A percentile compares a stretch with the other conserved stretches of the same genome.
Conservation (phyloP, 805 yeast genomes). For the Wickerhamiella allomyrinae region DNA sequence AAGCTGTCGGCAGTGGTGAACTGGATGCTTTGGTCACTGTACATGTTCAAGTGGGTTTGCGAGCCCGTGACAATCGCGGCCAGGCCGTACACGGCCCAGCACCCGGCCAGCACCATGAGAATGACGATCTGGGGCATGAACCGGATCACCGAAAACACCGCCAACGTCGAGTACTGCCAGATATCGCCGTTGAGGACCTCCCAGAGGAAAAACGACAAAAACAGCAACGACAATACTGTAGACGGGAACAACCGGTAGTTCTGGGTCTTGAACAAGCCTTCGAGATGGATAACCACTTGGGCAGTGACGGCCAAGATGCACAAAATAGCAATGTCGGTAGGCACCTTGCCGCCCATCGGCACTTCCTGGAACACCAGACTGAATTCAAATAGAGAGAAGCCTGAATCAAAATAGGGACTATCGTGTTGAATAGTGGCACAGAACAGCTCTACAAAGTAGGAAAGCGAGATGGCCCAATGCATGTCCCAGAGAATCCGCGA, state of each 20-base stretch:
- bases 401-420: constrained; percentile 1
- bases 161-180: not conserved
- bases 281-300: not conserved
- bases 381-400: constrained; percentile 2
- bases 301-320: not conserved
- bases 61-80: constrained; percentile 5
- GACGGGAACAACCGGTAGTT: constrained; percentile 1
- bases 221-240: not conserved
- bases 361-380: not conserved
- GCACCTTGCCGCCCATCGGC: not conserved
- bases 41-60: not conserved
- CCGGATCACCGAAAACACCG: not conserved
- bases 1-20: constrained; percentile 1
- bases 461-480: not conserved
- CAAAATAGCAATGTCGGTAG: not conserved
- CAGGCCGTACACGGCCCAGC: constrained; percentile 4
- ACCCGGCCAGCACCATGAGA: not conserved
- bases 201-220: not conserved
- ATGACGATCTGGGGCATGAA: not conserved
- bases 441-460: constrained; percentile 1
- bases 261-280: not conserved
- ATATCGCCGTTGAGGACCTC: not conserved
- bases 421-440: not conserved
- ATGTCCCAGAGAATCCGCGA: not conserved
- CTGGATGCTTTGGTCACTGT: not conserved